Percentiles rank a stretch among this genome's conserved stretches.
These are phyloP conservation scores for Pulveroboletus sp. DNA, from an alignment of 768 basidiomycete genomes.

Conservation along the genomic window DNA sequence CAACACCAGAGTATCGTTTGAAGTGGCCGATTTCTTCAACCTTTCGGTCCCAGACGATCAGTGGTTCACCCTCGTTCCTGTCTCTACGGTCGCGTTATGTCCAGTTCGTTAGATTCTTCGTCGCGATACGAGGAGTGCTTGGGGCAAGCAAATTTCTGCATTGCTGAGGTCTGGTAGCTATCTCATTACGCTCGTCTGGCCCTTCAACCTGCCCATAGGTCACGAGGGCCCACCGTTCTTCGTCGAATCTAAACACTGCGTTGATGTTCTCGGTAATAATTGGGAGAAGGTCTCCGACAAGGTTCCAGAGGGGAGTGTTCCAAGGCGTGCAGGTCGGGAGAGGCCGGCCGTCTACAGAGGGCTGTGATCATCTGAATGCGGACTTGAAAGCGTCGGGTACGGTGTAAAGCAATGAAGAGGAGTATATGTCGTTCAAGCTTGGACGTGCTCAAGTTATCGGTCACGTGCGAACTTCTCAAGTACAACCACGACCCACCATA, in stretches of 20 bases:
- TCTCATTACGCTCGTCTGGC: conserved; percentile 57
- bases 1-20: conserved; percentile 12
- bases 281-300: conserved; percentile 49
- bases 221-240: conserved; percentile 61
- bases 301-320: conserved; percentile 31
- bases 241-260: conserved; percentile 53
- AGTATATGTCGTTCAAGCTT: no score
- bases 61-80: conserved; percentile 1
- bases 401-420: no score
- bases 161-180: conserved; percentile 59
- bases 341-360: conserved; percentile 39
- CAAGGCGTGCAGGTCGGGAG: conserved; percentile 43
- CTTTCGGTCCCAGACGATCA: conserved; percentile 12
- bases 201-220: conserved; percentile 42
- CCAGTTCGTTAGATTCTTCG: conserved; percentile 43
- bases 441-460: background rate
- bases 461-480: conserved; percentile 15
- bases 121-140: conserved; percentile 57
- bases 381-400: no score
- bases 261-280: conserved; percentile 38
- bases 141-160: conserved; percentile 53
- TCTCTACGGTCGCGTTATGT: background rate
- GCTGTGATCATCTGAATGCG: background rate
- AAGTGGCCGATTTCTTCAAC: conserved; percentile 18
- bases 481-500: no score